phyloP scores from a whole-genome alignment of 2,329 filamentous ascomycete species.

The Parastagonospora avenae region DNA sequence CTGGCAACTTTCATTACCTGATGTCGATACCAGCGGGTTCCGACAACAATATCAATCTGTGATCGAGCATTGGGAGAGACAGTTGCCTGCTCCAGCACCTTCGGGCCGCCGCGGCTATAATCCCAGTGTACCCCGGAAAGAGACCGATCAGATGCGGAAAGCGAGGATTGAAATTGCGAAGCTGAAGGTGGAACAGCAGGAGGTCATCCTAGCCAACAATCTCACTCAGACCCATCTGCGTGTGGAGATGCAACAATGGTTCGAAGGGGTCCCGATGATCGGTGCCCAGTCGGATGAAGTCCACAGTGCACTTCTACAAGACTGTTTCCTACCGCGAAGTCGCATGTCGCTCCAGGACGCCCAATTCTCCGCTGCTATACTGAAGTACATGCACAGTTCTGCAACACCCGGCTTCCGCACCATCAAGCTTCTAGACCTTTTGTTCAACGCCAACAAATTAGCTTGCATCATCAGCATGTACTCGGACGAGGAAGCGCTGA shows the following conservation, averaged over 20 bases:
- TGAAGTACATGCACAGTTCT: conserved; percentile 84
- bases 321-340: conserved; percentile 89
- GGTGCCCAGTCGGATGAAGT: conserved; percentile 64
- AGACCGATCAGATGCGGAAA: conserved; percentile 69
- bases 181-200: conserved; percentile 51
- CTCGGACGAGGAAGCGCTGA: conserved; percentile 88
- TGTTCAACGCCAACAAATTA: conserved; percentile 83
- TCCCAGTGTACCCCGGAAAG: conserved; percentile 46
- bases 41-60: conserved; percentile 80
- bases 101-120: conserved; percentile 65
- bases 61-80: conserved; percentile 53
- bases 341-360: conserved; percentile 85
- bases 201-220: conserved; percentile 58
- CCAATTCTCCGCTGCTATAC: conserved; percentile 83
- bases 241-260: conserved; percentile 80
- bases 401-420: conserved; percentile 87
- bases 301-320: conserved; percentile 80
- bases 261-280: conserved; percentile 64
- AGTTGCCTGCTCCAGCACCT: conserved; percentile 57
- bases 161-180: conserved; percentile 74
- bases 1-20: conserved; percentile 85
- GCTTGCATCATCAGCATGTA: conserved; percentile 85
- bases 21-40: conserved; percentile 66
- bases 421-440: conserved; percentile 78
- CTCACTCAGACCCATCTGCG: conserved; percentile 66